Base-by-base conservation (phyloP, 2,329 filamentous ascomycete species). In the Cucurbitaria berberidis region DNA sequence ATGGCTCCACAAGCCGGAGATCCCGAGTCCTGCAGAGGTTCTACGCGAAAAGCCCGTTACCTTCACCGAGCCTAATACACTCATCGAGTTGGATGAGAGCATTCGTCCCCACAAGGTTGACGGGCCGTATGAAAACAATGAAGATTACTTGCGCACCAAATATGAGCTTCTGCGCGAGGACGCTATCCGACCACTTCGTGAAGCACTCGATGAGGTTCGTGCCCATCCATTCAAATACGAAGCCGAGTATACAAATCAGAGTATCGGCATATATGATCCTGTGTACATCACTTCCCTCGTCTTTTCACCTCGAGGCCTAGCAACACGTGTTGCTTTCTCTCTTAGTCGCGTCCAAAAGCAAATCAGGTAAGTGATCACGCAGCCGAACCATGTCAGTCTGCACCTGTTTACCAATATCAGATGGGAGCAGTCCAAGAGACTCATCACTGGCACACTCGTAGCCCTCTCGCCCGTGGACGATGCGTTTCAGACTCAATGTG, bases 121-220 rank as follows among this genome's bases (percentile, higher is more conserved):
- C 0, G 78, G 79, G 0, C 77, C 86, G 0, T 93, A 87, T 80
- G 58, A 74, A 0, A 84, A 80, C 4, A 87, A 84, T 40, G 80
- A 85, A 1, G 78, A 81, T 0, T 96, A 96, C 52, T 78, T 96
- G 0, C 78, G 84, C 27, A 82, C 85, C 0, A 90, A 96, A 44
- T 96, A 95, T 67, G 79, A 85, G 3, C 82, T 96, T 1, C 80
- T 91, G 7, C 83, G 92, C 2, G 89, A 91, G 66, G 91, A 96
- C 67, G 84, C 86, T 0, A 78, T 90, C 3, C 83, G 88, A 11
- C 82, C 87, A 1, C 78, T 96, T 0, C 83, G 91, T 6, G 81
- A 85, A 56, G 86, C 89, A 0, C 82, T 96, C 1, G 75, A 77
- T 0, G 74, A 80, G 11, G 53, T 66, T 36, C 64, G 64, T 6